Base-by-base conservation (phyloP, 2,329 filamentous ascomycete genomes). In the Tolypocladium amazonense region DNA sequence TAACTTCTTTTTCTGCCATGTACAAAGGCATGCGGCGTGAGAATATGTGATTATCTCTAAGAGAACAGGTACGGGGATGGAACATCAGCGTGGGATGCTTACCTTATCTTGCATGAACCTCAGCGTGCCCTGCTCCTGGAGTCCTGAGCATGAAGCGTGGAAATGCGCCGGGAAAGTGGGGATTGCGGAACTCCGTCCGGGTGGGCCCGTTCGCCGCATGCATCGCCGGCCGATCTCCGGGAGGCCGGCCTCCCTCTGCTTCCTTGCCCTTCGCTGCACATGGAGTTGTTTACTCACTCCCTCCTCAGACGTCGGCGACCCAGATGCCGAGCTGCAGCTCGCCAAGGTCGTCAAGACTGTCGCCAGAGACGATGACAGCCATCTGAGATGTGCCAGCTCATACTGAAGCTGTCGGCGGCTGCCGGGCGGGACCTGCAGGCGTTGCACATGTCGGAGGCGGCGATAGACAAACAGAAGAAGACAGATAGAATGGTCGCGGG, bases 91-190 rank as follows among this genome's bases (percentile, higher is more conserved):
- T 15, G 64, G 64, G 57, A 62, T 59, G 57, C 35, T n/a, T n/a
- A n/a, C n/a, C n/a, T n/a, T n/a, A 77, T 79, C 80, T 72, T 83
- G 77, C 65, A 85, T 76, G 0, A 68, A 72, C 37, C 69, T 70
- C 1, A 82, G 82, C 79, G 84, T 82, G 11, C 66, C 59, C 2
- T 79, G 73, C n/a, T 71, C 71, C 61, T 82, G 84, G 0, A 85
- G 70, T n/a, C n/a, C n/a, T n/a, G n/a, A n/a, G n/a, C n/a, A n/a
- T n/a, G n/a, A n/a, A n/a, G n/a, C n/a, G n/a, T n/a, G n/a, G n/a
- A n/a, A n/a, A n/a, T n/a, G n/a, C n/a, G n/a, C n/a, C n/a, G n/a
- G 52, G 62, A 62, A 63, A 62, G 61, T 65, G 68, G 66, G 33
- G 1, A 53, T 14, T 65, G 69, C 67, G 69, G 69, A 71, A 58